Conservation (phyloP, 129 eudicot genomes). For the Tanacetum coccineum region DNA sequence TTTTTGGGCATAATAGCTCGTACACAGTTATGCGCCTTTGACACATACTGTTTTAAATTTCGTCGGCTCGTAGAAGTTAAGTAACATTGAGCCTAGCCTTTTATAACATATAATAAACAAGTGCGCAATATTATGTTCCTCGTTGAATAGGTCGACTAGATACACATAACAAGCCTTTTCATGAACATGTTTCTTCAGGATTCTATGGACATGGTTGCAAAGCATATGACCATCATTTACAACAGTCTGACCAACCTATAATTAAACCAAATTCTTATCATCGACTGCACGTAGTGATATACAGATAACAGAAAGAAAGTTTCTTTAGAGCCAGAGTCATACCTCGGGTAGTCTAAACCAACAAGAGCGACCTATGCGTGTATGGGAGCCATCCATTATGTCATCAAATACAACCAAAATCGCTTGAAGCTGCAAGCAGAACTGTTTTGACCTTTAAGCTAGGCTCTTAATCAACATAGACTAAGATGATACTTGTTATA, state of each 20-base stretch:
- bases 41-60: too few relatives aligned
- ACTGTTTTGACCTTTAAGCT: neutral
- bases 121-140: too few relatives aligned
- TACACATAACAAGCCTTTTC: too few relatives aligned
- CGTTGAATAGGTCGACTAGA: too few relatives aligned
- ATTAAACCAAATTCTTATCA: constrained; percentile 10
- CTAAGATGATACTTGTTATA: neutral
- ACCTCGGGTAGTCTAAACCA: constrained; percentile 75
- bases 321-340: neutral
- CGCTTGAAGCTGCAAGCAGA: constrained; percentile 59
- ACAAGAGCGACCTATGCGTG: constrained; percentile 78
- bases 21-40: too few relatives aligned
- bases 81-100: too few relatives aligned
- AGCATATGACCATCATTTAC: constrained; percentile 70
- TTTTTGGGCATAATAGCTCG: too few relatives aligned
- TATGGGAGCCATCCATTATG: constrained; percentile 57
- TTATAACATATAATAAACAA: too few relatives aligned
- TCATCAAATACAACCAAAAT: constrained; percentile 71
- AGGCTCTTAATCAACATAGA: neutral
- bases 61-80: too few relatives aligned
- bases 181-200: constrained; percentile 55
- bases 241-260: constrained; percentile 69
- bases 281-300: neutral
- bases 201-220: constrained; percentile 65
- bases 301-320: too few relatives aligned